phyloP scores from a whole-genome alignment of 257 asterid genomes.

The Salvia rosmarinus region DNA sequence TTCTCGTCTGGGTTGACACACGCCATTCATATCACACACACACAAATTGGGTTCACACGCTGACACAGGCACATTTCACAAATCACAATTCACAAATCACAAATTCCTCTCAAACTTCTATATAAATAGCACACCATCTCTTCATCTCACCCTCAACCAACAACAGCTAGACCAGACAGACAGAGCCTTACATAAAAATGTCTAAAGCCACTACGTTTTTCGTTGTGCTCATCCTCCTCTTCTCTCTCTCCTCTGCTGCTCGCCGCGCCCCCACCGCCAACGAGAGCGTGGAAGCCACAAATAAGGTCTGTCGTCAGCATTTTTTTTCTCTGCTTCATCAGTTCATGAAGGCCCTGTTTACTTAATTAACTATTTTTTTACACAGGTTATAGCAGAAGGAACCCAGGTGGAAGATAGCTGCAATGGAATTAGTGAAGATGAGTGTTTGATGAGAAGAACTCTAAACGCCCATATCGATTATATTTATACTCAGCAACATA shows the following conservation, averaged over 20 bases:
- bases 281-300: constrained; percentile 21
- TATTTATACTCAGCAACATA: constrained; percentile 65
- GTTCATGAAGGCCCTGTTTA: constrained; percentile 21
- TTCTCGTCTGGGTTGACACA: constrained; percentile 39
- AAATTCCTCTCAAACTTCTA: constrained; percentile 25
- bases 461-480: constrained; percentile 65
- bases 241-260: constrained; percentile 48
- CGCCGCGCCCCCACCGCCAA: constrained; percentile 40
- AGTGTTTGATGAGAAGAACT: constrained; percentile 67
- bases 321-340: neutral
- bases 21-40: too few relatives aligned
- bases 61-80: too few relatives aligned
- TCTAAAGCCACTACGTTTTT: constrained; percentile 48
- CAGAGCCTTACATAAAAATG: constrained; percentile 40
- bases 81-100: too few relatives aligned
- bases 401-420: constrained; percentile 44
- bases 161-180: constrained; percentile 18
- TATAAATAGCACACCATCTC: constrained; percentile 40
- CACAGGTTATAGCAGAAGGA: constrained; percentile 27
- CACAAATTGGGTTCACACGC: too few relatives aligned
- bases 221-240: constrained; percentile 47
- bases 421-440: constrained; percentile 56
- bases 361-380: neutral
- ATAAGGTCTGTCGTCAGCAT: constrained; percentile 37
- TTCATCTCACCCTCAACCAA: constrained; percentile 10